Conservation (phyloP, 225 moss, liverwort and hornwort genomes). For the Takakia lepidozioides region DNA sequence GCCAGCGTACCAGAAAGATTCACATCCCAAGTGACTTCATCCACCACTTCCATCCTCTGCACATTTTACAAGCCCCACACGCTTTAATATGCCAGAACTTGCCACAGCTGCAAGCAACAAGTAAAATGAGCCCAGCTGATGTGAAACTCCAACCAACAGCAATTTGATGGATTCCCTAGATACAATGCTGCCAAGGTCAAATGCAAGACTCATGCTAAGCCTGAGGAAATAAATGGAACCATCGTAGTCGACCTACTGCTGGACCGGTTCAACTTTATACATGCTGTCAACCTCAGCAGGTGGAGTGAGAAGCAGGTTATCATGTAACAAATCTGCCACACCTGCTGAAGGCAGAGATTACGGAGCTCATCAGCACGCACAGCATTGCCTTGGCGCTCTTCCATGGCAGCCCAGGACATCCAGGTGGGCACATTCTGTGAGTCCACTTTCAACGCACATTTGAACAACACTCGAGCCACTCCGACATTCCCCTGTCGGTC, state of each 20-base stretch:
- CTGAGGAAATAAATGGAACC: too few species aligned
- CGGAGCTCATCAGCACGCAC: conserved; percentile 93
- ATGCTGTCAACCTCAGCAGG: neutral
- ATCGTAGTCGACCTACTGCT: neutral
- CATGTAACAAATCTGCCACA: too few species aligned
- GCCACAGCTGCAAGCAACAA: too few species aligned
- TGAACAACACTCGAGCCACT: conserved; percentile 85
- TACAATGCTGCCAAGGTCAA: too few species aligned
- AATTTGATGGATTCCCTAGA: too few species aligned
- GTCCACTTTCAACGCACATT: conserved; percentile 81
- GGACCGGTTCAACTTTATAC: too few species aligned
- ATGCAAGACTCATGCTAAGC: too few species aligned
- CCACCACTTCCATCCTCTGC: conserved; percentile 95
- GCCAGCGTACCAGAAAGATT: conserved; percentile 71
- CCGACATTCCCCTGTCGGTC: conserved; percentile 79
- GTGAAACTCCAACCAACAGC: too few species aligned
- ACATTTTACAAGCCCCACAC: neutral
- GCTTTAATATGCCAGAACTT: too few species aligned
- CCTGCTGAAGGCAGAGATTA: conserved; percentile 88
- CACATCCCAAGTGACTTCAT: conserved; percentile 65
- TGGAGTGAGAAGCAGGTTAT: conserved; percentile 5
- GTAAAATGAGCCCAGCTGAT: too few species aligned
- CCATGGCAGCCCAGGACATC: conserved; percentile 99
- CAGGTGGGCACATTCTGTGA: conserved; percentile 97
- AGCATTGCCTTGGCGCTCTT: conserved; percentile 87